These are phyloP conservation scores for Russula brevipes DNA, from an alignment of 768 basidiomycete genomes.

Conservation along the genomic window DNA sequence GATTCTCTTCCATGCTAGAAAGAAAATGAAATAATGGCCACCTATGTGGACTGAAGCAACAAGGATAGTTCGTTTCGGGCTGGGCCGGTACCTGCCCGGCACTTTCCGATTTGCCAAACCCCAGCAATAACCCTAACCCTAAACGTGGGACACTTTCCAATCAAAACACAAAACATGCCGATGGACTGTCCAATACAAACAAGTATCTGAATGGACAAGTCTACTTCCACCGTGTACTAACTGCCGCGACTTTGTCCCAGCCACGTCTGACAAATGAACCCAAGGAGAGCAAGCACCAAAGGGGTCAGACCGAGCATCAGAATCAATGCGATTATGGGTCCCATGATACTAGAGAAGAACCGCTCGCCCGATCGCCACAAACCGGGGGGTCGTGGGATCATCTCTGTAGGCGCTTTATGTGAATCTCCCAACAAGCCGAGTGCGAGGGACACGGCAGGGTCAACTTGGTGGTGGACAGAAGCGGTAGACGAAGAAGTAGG, in stretches of 20 bases:
- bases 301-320: background rate
- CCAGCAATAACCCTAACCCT: too few species aligned
- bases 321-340: background rate
- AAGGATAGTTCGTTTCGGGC: too few species aligned
- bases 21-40: too few species aligned
- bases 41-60: too few species aligned
- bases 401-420: background rate
- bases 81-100: too few species aligned
- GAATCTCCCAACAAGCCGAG: background rate
- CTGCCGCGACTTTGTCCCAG: background rate
- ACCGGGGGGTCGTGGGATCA: slow-evolving; percentile 17
- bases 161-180: too few species aligned
- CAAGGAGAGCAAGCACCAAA: too few species aligned
- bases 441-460: background rate
- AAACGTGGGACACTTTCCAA: too few species aligned
- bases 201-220: too few species aligned
- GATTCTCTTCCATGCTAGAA: too few species aligned
- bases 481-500: slow-evolving; percentile 26
- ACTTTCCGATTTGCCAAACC: too few species aligned
- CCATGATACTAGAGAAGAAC: slow-evolving; percentile 13
- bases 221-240: background rate
- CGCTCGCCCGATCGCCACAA: slow-evolving; percentile 8
- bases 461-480: background rate
- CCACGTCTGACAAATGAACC: background rate
- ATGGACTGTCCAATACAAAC: too few species aligned